Conservation (phyloP, 768 basidiomycete species). For the Termitomyces sp. region DNA sequence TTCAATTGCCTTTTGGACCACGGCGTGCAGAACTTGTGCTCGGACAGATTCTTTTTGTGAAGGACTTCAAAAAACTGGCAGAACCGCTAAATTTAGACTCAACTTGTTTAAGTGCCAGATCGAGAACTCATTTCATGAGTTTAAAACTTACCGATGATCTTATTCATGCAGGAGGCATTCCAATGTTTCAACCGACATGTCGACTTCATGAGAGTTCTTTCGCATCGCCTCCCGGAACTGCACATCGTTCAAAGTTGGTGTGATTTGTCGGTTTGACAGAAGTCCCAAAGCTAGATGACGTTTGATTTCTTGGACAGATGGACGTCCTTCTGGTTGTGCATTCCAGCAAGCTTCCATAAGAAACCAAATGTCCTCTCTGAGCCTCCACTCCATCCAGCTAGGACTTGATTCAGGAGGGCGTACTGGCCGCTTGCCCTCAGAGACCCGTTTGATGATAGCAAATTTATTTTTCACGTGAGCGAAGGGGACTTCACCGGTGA, state of each 20-base stretch:
- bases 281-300: background rate
- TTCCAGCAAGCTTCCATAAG: slow-evolving; percentile 5
- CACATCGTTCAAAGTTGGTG: background rate
- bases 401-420: background rate
- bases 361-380: background rate
- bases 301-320: background rate
- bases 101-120: too few relatives aligned
- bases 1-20: too few relatives aligned
- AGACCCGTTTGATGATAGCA: background rate
- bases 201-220: background rate
- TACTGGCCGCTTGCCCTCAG: background rate
- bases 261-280: background rate
- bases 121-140: too few relatives aligned
- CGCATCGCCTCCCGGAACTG: slow-evolving; percentile 4
- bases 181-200: background rate
- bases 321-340: background rate
- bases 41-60: too few relatives aligned
- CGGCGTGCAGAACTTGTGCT: too few relatives aligned
- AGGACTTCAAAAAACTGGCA: too few relatives aligned
- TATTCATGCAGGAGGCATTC: background rate
- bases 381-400: background rate
- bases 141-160: too few relatives aligned
- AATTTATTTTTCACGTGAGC: background rate
- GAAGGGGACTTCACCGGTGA: background rate
- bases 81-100: too few relatives aligned